These are phyloP conservation scores for Psilocybe tampanensis DNA, from an alignment of 768 basidiomycete species.

Conservation along the genomic window DNA sequence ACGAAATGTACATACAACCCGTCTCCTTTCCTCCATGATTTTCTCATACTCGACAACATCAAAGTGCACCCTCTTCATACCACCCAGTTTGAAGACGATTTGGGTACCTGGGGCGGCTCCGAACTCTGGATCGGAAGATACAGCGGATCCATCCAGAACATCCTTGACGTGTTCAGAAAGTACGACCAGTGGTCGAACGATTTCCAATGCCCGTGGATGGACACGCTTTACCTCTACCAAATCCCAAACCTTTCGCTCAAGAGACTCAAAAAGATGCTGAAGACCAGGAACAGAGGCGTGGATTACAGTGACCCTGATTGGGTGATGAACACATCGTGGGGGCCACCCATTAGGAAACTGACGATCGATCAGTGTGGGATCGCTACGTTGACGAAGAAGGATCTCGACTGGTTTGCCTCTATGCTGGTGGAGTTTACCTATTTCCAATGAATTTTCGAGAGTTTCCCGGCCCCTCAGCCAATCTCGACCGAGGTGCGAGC, in stretches of 20 bases:
- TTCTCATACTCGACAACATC: background rate
- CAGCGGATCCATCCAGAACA: background rate
- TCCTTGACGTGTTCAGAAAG: background rate
- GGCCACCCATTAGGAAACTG: background rate
- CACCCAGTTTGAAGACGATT: background rate
- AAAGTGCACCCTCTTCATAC: background rate
- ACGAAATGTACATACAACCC: background rate
- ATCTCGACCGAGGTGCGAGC: no score
- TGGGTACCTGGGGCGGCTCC: background rate
- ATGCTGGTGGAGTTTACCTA: background rate
- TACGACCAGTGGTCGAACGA: background rate
- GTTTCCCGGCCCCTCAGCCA: no score
- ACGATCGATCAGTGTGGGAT: background rate
- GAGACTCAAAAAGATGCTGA: conserved; percentile 1
- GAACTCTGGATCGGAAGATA: background rate
- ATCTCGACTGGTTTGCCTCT: background rate
- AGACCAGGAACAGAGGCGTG: background rate
- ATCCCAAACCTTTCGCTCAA: background rate
- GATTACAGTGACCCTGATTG: background rate
- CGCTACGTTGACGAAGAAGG: background rate
- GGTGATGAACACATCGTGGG: background rate
- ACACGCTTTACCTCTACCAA: background rate
- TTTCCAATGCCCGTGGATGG: conserved; percentile 1
- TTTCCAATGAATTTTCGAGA: no score
- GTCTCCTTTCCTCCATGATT: background rate